Conservation (phyloP, 202 grass and related monocot species). For the Brachypodium distachyon region DNA sequence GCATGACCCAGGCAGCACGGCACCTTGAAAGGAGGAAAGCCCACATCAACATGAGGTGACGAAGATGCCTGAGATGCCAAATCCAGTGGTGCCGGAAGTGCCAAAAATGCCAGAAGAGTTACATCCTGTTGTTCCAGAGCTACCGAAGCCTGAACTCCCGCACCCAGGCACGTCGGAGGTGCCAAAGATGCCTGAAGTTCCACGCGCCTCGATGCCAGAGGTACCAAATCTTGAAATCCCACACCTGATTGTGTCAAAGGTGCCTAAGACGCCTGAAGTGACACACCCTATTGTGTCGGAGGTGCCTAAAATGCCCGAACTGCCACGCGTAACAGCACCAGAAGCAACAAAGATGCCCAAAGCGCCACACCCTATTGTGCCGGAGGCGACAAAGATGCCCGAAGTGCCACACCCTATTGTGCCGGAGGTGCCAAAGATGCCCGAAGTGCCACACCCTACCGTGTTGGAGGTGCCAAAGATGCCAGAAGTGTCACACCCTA, state of each 20-base stretch:
- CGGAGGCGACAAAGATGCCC: background rate
- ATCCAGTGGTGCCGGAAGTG: background rate
- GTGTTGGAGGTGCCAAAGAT: background rate
- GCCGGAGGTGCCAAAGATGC: background rate
- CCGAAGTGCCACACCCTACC: background rate
- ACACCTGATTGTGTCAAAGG: background rate
- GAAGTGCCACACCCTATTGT: background rate
- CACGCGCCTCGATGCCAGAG: background rate
- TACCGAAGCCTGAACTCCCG: background rate
- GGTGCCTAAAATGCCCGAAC: background rate
- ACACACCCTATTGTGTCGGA: background rate
- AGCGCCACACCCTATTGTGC: background rate
- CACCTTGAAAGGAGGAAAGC: background rate
- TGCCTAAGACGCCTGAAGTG: background rate
- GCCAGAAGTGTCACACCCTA: background rate
- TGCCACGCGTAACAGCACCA: background rate
- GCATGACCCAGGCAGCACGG: background rate
- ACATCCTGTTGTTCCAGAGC: background rate
- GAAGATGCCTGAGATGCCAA: background rate
- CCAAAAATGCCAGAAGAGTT: background rate
- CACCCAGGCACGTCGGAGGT: background rate
- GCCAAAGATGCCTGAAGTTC: background rate
- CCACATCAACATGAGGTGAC: background rate
- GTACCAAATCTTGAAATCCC: background rate
- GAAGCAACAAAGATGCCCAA: background rate